These are phyloP conservation scores for Colletotrichum incanum DNA, from an alignment of 2,329 filamentous ascomycete genomes.

Conservation along the genomic window DNA sequence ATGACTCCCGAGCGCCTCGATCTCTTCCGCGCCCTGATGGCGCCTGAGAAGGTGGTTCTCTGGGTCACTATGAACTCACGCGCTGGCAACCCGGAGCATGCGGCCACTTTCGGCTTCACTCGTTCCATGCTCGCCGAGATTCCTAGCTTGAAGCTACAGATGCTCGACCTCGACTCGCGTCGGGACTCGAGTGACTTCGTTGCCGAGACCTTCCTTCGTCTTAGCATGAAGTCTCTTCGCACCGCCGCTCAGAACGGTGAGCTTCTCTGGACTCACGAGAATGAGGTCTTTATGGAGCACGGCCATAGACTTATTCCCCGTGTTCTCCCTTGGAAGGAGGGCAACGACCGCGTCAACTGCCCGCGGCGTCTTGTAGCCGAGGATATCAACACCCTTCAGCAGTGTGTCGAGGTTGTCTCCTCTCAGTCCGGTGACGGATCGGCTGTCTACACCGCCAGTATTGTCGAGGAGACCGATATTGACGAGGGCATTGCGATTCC, in stretches of 20 bases:
- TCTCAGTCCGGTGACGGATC: slow-evolving; percentile 37
- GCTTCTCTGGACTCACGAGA: slow-evolving; percentile 39
- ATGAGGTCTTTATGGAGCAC: slow-evolving; percentile 53
- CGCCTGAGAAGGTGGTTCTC: slow-evolving; percentile 42
- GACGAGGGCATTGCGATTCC: slow-evolving; percentile 19
- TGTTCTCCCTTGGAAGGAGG: slow-evolving; percentile 55
- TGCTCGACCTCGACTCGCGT: slow-evolving; percentile 41
- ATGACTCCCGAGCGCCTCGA: slow-evolving; percentile 50
- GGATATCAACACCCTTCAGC: slow-evolving; percentile 53
- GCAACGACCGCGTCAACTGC: slow-evolving; percentile 58
- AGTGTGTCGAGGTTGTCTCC: slow-evolving; percentile 49
- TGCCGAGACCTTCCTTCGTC: slow-evolving; percentile 36
- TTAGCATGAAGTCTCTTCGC: slow-evolving; percentile 28
- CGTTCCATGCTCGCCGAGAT: slow-evolving; percentile 43
- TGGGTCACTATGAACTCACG: slow-evolving; percentile 47
- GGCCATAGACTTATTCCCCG: slow-evolving; percentile 56
- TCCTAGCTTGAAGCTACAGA: slow-evolving; percentile 41
- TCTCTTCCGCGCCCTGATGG: slow-evolving; percentile 44
- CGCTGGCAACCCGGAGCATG: slow-evolving; percentile 44
- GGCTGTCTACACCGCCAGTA: slow-evolving; percentile 45
- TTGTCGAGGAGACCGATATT: slow-evolving; percentile 41
- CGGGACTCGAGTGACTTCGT: slow-evolving; percentile 9
- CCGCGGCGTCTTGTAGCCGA: slow-evolving; percentile 53
- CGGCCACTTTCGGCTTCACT: slow-evolving; percentile 42
- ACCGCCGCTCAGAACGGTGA: slow-evolving; percentile 18